A percentile compares a stretch with the other conserved stretches of the same genome.
phyloP scores from a whole-genome alignment of 2,329 filamentous ascomycete genomes.

The Chrysoporthe puriensis region DNA sequence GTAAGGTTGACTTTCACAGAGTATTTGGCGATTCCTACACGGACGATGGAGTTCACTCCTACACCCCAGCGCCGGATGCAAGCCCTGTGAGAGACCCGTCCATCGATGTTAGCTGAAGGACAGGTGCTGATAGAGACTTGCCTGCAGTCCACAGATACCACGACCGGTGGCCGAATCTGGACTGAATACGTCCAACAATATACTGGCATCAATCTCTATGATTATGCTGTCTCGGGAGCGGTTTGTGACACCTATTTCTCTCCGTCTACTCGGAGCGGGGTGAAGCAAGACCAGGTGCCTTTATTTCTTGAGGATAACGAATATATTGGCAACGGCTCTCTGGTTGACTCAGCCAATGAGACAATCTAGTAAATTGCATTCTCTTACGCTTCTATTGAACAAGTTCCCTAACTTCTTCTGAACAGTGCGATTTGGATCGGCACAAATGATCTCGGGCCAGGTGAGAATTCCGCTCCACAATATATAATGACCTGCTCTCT shows the following conservation, averaged over 20 bases:
- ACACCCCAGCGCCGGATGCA: conserved; percentile 22
- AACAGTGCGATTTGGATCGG: conserved; percentile 59
- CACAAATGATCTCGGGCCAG: conserved; percentile 61
- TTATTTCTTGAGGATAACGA: conserved; percentile 28
- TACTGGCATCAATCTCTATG: conserved; percentile 28
- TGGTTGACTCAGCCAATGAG: conserved; percentile 19
- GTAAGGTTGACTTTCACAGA: background rate
- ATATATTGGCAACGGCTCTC: conserved; percentile 18
- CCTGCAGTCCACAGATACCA: conserved; percentile 18
- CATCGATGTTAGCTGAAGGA: background rate
- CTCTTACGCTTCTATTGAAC: background rate
- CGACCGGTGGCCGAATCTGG: conserved; percentile 29
- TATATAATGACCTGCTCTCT: background rate
- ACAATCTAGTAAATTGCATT: conserved; percentile 20
- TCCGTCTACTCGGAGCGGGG: conserved; percentile 17
- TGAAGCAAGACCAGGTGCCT: conserved; percentile 28
- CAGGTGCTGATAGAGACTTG: background rate
- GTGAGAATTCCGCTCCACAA: background rate
- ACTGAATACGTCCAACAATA: conserved; percentile 30
- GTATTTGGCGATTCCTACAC: conserved; percentile 28
- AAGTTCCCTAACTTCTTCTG: background rate
- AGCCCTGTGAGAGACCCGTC: conserved; percentile 1
- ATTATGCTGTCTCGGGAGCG: conserved; percentile 33
- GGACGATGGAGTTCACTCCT: conserved; percentile 24
- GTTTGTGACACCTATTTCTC: conserved; percentile 31